Conservation (phyloP, 352 stramenopile genomes). For the Peronospora destructor region DNA sequence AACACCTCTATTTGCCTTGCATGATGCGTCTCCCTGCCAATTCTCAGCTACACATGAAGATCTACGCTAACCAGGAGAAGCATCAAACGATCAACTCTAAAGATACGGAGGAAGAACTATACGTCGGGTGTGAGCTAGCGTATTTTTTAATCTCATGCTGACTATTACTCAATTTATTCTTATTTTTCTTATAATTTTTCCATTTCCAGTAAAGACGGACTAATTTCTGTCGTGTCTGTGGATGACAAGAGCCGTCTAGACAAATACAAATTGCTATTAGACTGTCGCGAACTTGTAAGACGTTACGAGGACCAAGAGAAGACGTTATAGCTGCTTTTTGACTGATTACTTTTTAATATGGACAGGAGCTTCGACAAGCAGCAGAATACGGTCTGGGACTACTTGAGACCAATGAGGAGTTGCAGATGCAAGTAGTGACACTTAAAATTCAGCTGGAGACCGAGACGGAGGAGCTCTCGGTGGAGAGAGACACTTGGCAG, state of each 20-base stretch:
- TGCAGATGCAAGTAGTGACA: slow-evolving; percentile 58
- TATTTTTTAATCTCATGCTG: no score
- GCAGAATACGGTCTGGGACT: slow-evolving; percentile 74
- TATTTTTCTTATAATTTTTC: background rate
- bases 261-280: slow-evolving; percentile 38
- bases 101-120: slow-evolving; percentile 51
- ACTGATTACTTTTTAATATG: slow-evolving; percentile 1
- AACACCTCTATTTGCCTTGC: background rate
- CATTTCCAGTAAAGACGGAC: slow-evolving; percentile 49
- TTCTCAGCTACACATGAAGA: slow-evolving; percentile 10
- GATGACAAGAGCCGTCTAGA: slow-evolving; percentile 48
- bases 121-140: slow-evolving; percentile 46
- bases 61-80: slow-evolving; percentile 20
- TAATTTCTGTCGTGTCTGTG: slow-evolving; percentile 34
- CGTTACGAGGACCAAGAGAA: background rate
- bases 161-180: background rate
- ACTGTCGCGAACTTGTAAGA: slow-evolving; percentile 39
- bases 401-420: slow-evolving; percentile 70
- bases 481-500: slow-evolving; percentile 53
- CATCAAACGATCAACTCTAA: slow-evolving; percentile 3
- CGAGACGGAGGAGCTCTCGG: slow-evolving; percentile 49
- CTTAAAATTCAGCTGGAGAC: slow-evolving; percentile 71
- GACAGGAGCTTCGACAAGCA: slow-evolving; percentile 64
- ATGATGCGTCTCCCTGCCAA: slow-evolving; percentile 13
- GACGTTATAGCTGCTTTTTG: background rate